phyloP scores from a whole-genome alignment of 2,329 filamentous ascomycete genomes.

The Cladophialophora yegresii region DNA sequence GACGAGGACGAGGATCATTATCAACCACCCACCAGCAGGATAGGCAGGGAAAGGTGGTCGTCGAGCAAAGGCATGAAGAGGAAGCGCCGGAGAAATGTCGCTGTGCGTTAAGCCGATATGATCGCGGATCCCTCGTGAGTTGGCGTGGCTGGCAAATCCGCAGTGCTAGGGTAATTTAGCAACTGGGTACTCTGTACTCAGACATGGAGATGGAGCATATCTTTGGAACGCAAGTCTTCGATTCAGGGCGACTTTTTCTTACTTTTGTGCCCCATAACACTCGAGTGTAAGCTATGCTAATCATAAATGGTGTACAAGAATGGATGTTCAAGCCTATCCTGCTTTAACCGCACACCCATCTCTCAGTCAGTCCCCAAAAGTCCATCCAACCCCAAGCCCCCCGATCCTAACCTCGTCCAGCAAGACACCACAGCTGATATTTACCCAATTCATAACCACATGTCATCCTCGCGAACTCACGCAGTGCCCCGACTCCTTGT shows the following conservation, averaged over 20 bases:
- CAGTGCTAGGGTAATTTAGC: slow-evolving; percentile 49
- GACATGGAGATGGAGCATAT: neutral
- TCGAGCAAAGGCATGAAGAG: no score
- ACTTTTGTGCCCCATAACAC: neutral
- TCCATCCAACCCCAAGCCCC: neutral
- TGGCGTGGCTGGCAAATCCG: slow-evolving; percentile 43
- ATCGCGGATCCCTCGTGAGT: no score
- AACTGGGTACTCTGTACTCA: no score
- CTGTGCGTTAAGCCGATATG: no score
- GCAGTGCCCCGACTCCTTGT: slow-evolving; percentile 27
- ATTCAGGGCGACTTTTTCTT: neutral
- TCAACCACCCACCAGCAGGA: no score
- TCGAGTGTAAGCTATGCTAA: neutral
- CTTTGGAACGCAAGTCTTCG: neutral
- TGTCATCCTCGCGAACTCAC: neutral
- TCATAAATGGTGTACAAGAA: neutral
- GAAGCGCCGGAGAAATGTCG: no score
- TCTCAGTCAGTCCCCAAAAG: neutral
- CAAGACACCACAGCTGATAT: neutral
- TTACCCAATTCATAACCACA: neutral
- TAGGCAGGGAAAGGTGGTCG: no score
- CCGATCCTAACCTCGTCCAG: neutral
- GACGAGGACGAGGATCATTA: no score
- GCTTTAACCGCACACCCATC: neutral
- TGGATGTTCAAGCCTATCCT: neutral